Evolutionary conservation across 257 asterid species (phyloP), one percentile per base, ranked within the genome.

Genomic region (Dorcoceras hygrometricum): DNA sequence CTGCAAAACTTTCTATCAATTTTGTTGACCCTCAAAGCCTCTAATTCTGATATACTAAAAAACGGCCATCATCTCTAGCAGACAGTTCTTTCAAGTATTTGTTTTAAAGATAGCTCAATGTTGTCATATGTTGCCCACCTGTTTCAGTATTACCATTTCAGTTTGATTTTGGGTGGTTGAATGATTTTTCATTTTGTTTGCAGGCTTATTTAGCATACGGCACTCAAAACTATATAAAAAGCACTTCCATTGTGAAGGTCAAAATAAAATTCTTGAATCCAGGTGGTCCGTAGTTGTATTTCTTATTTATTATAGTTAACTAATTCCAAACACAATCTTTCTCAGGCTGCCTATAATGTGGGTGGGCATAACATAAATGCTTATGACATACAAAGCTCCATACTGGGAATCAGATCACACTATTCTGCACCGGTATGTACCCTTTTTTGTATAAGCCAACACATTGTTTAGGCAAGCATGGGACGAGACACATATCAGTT

Each of bases 181-280:
- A 43, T 29, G 8, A 27, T 28, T 22, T 11, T 55, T 66, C 1
- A 23, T 66, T 65, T 66, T 60, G 11, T 23, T 78, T 77, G 77
- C 93, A 92, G 97, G 97, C 92, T 25, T 88, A 84, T 81, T 76
- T 92, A 75, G 98, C 97, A 29, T 92, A 92, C 63, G 98, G 95
- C 78, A 81, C 95, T 70, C 90, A 87, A 63, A 82, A 75, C 78
- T 76, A 77, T 66, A 85, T 79, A n/a, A 91, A 81, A 76, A 82
- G 80, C 73, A 59, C 84, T 69, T 82, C 84, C 71, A 71, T 92
- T 39, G 63, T 77, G 74, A 92, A 89, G 98, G 98, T 89, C 2
- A 77, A 67, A 12, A 11, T 23, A 39, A 24, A 58, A 46, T 8
- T 58, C 39, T 61, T 26, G 11, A 23, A 63, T 4, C 8, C 62